Evolutionary conservation across 768 basidiomycete species (phyloP).

Genomic region (Hortiboletus campestris): DNA sequence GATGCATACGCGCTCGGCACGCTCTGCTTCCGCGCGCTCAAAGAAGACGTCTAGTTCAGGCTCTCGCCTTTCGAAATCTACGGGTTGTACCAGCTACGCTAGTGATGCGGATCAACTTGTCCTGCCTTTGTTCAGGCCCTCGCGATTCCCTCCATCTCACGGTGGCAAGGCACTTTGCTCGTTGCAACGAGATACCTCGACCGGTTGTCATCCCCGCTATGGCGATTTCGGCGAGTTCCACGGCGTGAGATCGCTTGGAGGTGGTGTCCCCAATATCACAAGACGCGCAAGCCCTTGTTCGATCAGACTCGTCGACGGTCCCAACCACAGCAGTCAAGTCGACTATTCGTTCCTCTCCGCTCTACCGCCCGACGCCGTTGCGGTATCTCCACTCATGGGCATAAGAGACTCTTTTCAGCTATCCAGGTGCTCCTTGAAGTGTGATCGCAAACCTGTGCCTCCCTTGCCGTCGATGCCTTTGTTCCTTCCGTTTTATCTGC

Average conservation of each 20-base stretch:
- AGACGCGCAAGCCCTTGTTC: slow-evolving; percentile 22
- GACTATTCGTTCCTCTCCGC: slow-evolving; percentile 26
- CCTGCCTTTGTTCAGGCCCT: background rate
- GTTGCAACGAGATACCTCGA: background rate
- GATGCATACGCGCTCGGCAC: slow-evolving; percentile 8
- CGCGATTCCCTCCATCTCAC: background rate
- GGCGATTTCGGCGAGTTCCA: slow-evolving; percentile 9
- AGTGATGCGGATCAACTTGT: slow-evolving; percentile 1
- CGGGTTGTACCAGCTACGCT: slow-evolving; percentile 4
- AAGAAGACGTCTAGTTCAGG: background rate
- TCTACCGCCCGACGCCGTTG: slow-evolving; percentile 15
- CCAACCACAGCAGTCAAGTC: slow-evolving; percentile 11
- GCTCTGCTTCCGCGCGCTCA: background rate
- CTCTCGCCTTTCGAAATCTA: slow-evolving; percentile 11
- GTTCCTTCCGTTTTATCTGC: slow-evolving; percentile 9
- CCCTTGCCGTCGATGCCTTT: slow-evolving; percentile 23
- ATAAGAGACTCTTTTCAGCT: slow-evolving; percentile 32
- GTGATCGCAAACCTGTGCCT: slow-evolving; percentile 14
- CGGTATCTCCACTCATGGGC: slow-evolving; percentile 22
- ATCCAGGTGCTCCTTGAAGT: slow-evolving; percentile 12
- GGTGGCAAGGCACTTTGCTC: background rate
- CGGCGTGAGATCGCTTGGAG: background rate
- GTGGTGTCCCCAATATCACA: background rate
- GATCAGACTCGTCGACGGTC: slow-evolving; percentile 24
- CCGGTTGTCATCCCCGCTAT: background rate